Percentiles rank a stretch among this genome's conserved stretches.
phyloP scores from a whole-genome alignment of 345 rosid species.

The Corchorus olitorius region DNA sequence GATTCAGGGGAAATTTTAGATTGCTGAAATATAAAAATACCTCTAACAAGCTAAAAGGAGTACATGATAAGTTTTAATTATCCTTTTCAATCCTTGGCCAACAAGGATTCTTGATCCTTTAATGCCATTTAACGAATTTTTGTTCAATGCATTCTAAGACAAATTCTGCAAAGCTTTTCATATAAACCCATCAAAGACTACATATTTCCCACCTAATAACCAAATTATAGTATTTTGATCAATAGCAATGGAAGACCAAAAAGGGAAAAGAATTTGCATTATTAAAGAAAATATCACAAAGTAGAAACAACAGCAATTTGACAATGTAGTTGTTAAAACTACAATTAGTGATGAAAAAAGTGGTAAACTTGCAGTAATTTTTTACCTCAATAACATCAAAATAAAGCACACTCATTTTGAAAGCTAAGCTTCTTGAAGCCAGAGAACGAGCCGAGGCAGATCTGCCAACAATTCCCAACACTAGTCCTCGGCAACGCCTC shows the following conservation, averaged over 20 bases:
- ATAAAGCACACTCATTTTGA: slow-evolving; percentile 95
- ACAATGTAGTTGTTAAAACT: slow-evolving; percentile 3
- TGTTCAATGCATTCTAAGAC: not conserved
- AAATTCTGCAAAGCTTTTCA: not conserved
- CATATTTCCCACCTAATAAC: not conserved
- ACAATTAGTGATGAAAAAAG: not conserved
- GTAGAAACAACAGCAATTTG: not conserved
- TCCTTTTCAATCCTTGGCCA: not conserved
- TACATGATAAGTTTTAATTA: not conserved
- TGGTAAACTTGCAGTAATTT: not conserved
- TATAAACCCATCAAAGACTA: not conserved
- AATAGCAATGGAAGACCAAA: too few species aligned
- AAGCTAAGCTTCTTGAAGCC: slow-evolving; percentile 89
- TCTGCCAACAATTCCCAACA: slow-evolving; percentile 92
- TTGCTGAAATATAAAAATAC: not conserved
- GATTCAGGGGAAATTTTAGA: slow-evolving; percentile 16
- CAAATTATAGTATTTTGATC: not conserved
- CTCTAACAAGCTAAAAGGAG: not conserved
- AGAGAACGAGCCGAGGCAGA: slow-evolving; percentile 81
- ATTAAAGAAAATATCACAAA: not conserved
- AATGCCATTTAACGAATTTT: too few species aligned
- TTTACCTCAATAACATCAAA: slow-evolving; percentile 82
- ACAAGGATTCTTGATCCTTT: too few species aligned
- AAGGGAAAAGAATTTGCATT: not conserved
- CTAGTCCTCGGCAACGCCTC: slow-evolving; percentile 96